Base-by-base conservation (phyloP, 139 green algal genomes). In the Chlorella sp. region DNA sequence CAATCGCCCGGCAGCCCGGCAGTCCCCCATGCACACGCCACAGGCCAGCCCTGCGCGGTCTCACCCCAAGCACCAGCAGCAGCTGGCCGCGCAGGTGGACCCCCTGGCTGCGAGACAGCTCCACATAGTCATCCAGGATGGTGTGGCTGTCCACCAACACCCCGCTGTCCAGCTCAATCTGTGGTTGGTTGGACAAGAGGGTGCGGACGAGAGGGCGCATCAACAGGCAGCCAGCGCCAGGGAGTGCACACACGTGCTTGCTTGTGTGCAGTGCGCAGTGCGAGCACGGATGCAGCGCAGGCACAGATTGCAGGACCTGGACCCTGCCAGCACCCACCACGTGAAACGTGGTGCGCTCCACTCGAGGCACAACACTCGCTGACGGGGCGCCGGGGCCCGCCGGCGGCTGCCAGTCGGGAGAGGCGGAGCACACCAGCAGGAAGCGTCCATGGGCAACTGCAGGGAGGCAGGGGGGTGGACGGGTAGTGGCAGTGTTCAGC, bases 41-140 rank as follows among this genome's bases (percentile, higher is more conserved):
- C n/a, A n/a, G n/a, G n/a, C 28, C 71, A 7, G 41, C 25, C 26
- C 30, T 34, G 68, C 69, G 30, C 23, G 6, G 36, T n/a, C 80
- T 44, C 70, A 86, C 81, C 56, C 69, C 78, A 38, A 89, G 69
- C 39, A 89, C 70, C 74, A 81, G 39, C 81, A 89, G 75, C 41
- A 78, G 78, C 23, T 89, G 55, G 0, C 70, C 80, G 28, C 44
- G 20, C 60, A 85, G 80, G 60, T 84, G 63, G 1, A 41, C 86
- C 44, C 70, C 86, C 64, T 76, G 62, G 57, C 79, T 82, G 41
- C 76, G 63, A 0, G 63, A 13, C 20, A 88, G 84, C 39, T 88
- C 73, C 38, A 88, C 76, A 56, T 63, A 83, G 18, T 88, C 86
- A 17, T 23, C 25, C 12, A 17, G 39, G 25, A 89, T 13, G 13